phyloP scores from a whole-genome alignment of 495 filamentous ascomycete species.

The Penicillium atrosanguineum region DNA sequence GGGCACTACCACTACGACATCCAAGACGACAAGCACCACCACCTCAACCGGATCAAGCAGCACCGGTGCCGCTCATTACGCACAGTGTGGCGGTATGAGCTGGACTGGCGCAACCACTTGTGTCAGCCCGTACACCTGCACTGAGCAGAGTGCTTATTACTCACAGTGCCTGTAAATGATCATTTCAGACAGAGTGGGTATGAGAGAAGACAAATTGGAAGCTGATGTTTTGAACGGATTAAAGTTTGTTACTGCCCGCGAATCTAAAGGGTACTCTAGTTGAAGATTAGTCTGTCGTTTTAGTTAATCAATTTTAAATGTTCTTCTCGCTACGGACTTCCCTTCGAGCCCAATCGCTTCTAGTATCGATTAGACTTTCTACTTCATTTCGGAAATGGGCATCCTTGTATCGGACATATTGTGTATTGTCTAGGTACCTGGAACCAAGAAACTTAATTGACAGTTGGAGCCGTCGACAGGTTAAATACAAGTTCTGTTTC shows the following conservation, averaged over 20 bases:
- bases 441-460: no score
- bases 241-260: neutral
- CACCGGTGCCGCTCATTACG: slow-evolving; percentile 33
- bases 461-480: no score
- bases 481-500: no score
- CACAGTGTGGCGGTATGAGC: slow-evolving; percentile 50
- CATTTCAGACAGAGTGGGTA: neutral
- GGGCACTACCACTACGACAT: slow-evolving; percentile 1
- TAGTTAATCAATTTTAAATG: no score
- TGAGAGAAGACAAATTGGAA: slow-evolving; percentile 1
- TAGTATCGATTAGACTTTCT: no score
- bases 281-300: no score
- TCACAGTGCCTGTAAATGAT: slow-evolving; percentile 41
- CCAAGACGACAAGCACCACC: slow-evolving; percentile 16
- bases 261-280: no score
- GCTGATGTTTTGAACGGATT: neutral
- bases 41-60: slow-evolving; percentile 18
- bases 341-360: no score
- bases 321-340: no score
- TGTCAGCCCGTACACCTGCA: slow-evolving; percentile 36
- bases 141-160: slow-evolving; percentile 39
- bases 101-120: slow-evolving; percentile 51
- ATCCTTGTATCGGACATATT: no score
- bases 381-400: no score
- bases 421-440: no score